Base-by-base conservation (phyloP, 2,329 filamentous ascomycete species). In the Chaetomium globosum region DNA sequence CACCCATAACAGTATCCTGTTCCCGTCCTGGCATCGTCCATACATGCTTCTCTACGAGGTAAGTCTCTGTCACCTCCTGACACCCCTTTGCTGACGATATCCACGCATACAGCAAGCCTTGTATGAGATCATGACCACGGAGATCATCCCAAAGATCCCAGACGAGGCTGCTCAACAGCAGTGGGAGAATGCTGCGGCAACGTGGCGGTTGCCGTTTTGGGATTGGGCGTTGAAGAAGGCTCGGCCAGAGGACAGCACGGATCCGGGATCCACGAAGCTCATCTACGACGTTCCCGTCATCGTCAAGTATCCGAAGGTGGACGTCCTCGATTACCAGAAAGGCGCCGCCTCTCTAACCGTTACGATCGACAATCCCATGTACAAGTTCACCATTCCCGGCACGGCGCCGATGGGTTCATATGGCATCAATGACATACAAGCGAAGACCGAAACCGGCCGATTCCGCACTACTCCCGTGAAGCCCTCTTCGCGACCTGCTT, bases 21-120 rank as follows among this genome's bases (percentile, higher is more conserved):
- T 51, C 19, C 48, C 26, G 19, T 28, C 9, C 48, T 51, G 48
- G 48, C 48, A 51, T 21, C 48, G 48, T 12, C 48, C 48, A 51
- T 51, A 51, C 48, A 21, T 51, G n/a, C 21, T 28, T 3, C 48
- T 51, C n/a, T 51, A 23, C n/a, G 48, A 51, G 48, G 48, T 51
- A 51, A 4, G n/a, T 26, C 13, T 26, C 26, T 26, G 7, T 23
- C 7, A 23, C 19, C 9, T 12, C 48, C 5, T 21, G n/a, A 19
- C 19, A 1, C 26, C 26, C 19, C 13, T 39, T 13, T 36, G 12
- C 36, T 39, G 16, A 39, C 16, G 12, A 39, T 39, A 13, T 4
- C 16, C 16, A 16, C 36, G 36, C 36, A 23, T 51, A 21, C 19
- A 51, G 48, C 48, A 51, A 51, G 48, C 26, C n/a, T 51, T 51